Evolutionary conservation across 805 yeast species (phyloP).

Genomic region (Kodamaea kakaduensis): DNA sequence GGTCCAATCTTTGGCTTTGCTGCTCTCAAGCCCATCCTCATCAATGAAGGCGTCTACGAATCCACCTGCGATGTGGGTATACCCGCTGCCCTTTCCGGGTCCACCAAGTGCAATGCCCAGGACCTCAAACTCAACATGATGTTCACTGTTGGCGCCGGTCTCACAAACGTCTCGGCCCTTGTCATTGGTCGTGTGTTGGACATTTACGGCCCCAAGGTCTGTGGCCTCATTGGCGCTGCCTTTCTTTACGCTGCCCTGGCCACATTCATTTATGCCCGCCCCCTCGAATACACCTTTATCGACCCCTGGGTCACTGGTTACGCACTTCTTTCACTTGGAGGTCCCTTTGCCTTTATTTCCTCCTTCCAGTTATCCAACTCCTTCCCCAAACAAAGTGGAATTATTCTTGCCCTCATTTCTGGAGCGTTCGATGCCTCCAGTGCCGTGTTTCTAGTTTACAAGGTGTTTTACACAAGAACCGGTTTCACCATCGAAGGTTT

Average conservation of each 20-base stretch:
- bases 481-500: constrained; percentile 40
- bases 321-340: constrained; percentile 52
- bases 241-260: constrained; percentile 45
- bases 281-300: constrained; percentile 20
- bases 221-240: constrained; percentile 50
- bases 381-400: constrained; percentile 51
- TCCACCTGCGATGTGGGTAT: constrained; percentile 47
- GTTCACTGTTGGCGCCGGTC: constrained; percentile 55
- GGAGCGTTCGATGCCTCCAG: constrained; percentile 60
- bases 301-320: constrained; percentile 55
- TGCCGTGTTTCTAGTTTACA: constrained; percentile 50
- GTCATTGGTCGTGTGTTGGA: constrained; percentile 49
- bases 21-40: constrained; percentile 80
- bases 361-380: constrained; percentile 55
- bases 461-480: constrained; percentile 33
- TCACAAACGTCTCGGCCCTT: constrained; percentile 53
- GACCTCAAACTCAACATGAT: constrained; percentile 55
- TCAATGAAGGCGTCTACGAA: constrained; percentile 71
- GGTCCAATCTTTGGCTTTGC: constrained; percentile 96
- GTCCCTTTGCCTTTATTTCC: constrained; percentile 54
- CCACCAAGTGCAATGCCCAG: constrained; percentile 47
- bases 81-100: constrained; percentile 6
- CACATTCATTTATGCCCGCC: constrained; percentile 41
- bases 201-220: constrained; percentile 47
- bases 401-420: constrained; percentile 49